Base-by-base conservation (phyloP, 2,329 filamentous ascomycete genomes). In the Capronia americana region DNA sequence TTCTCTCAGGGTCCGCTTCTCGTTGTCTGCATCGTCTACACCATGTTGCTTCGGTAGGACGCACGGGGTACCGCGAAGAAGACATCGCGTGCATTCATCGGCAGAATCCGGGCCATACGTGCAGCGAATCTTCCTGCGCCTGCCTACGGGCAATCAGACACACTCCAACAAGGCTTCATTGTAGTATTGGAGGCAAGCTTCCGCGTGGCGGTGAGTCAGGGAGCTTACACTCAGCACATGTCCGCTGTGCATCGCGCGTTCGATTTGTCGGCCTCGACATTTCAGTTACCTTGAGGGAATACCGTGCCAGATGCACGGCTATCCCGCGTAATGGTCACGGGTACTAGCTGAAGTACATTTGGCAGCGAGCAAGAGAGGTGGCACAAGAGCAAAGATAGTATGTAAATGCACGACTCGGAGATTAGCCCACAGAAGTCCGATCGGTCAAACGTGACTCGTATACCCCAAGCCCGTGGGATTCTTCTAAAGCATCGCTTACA, bases 41-140 rank as follows among this genome's bases (percentile, higher is more conserved):
- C 20, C 51, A 4, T 34, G 54, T 23, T 46, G 38, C 4, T 38
- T 48, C 11, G 63, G 63, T 11, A 44, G 34, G 20, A 56, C 24
- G 38, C 63, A 65, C 7, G 14, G 6, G n/a, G 57, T 55, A 20
- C 51, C 57, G 34, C 57, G 51, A 3, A 30, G n/a, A 28, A 61
- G 57, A 50, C 63, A 65, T 38, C 63, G 41, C 11, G 58, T 38
- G 51, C 63, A 65, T 38, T 48, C 50, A n/a, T 10, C 48, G 23
- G 48, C 24, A 12, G 57, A 55, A 10, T 65, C 41, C 4, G 63
- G 6, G 23, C 34, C 26, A 30, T 65, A 65, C 23, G 34, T 38
- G 24, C 63, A 65, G 20, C 63, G 63, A 20, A 65, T 14, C 41
- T 65, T 65, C 28, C 61, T 57, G 14, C 63, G 57, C n/a, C 57